A percentile compares a stretch with the other conserved stretches of the same genome.
Evolutionary conservation across 2,329 filamentous ascomycete species (phyloP).

Genomic region (Colletotrichum coccodes): DNA sequence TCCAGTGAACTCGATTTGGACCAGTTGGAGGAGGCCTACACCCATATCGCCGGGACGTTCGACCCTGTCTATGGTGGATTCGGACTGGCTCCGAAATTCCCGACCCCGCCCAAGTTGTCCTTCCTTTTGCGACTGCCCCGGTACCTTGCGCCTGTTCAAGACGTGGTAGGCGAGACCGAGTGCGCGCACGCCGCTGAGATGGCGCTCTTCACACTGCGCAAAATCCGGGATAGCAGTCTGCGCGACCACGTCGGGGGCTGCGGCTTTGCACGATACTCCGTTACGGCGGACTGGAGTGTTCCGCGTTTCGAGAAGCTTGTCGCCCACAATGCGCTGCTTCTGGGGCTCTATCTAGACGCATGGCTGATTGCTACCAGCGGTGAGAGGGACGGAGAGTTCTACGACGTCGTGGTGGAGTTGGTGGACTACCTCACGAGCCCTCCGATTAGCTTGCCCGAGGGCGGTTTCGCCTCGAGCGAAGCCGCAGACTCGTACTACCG

Average conservation of each 20-base stretch:
- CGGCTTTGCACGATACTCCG: constrained; percentile 79
- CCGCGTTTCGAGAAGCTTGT: constrained; percentile 99
- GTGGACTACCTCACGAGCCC: constrained; percentile 84
- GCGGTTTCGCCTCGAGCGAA: constrained; percentile 88
- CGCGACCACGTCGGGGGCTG: constrained; percentile 64
- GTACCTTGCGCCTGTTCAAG: constrained; percentile 77
- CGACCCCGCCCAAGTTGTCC: constrained; percentile 84
- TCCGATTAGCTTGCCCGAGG: constrained; percentile 73
- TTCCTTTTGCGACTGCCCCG: constrained; percentile 82
- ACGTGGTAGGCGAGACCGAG: constrained; percentile 88
- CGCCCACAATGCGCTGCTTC: constrained; percentile 88
- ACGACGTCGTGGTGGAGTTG: constrained; percentile 82
- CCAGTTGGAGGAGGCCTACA: constrained; percentile 88
- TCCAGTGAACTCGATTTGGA: constrained; percentile 87
- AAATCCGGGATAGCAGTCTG: constrained; percentile 70
- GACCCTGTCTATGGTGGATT: constrained; percentile 86
- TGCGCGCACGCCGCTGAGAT: constrained; percentile 80
- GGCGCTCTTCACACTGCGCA: constrained; percentile 81
- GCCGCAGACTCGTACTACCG: constrained; percentile 86
- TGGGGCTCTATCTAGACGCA: constrained; percentile 86
- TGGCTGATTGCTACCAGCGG: constrained; percentile 68
- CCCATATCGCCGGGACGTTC: constrained; percentile 82
- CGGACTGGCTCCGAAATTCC: constrained; percentile 84
- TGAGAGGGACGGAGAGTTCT: constrained; percentile 73
- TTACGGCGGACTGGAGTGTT: constrained; percentile 91